A percentile compares a stretch with the other conserved stretches of the same genome.
Conservation (phyloP, 257 asterid species). For the Voacanga thouarsii region DNA sequence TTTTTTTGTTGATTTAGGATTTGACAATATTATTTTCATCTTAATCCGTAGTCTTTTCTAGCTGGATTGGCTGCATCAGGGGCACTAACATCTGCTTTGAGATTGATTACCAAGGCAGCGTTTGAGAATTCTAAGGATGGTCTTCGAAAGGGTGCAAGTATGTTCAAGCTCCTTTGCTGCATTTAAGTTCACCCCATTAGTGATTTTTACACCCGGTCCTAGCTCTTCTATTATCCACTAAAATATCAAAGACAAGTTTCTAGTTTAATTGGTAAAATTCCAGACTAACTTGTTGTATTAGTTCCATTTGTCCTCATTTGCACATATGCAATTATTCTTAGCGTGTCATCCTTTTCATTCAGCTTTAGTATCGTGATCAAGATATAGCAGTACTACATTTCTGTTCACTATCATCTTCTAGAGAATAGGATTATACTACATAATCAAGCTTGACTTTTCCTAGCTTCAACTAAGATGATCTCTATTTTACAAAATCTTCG, state of each 20-base stretch:
- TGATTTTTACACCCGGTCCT: not conserved
- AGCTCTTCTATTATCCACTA: not conserved
- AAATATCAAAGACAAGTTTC: not conserved
- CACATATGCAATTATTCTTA: no score
- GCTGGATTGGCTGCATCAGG: constrained; percentile 51
- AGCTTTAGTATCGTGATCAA: no score
- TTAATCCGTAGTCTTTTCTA: constrained; percentile 34
- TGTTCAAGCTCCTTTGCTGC: constrained; percentile 10
- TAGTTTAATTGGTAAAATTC: not conserved
- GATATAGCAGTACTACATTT: no score
- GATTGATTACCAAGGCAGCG: constrained; percentile 43
- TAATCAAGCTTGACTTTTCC: no score
- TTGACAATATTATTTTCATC: not conserved
- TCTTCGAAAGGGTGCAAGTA: constrained; percentile 45
- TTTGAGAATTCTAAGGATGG: constrained; percentile 34
- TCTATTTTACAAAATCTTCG: no score
- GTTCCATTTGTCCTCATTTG: not conserved
- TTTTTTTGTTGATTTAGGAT: not conserved
- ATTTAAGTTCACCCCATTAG: not conserved
- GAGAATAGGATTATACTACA: no score
- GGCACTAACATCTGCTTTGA: constrained; percentile 38
- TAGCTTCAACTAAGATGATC: no score
- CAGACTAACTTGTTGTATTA: not conserved
- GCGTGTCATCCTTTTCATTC: not conserved
- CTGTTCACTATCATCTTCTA: no score